phyloP scores from a whole-genome alignment of 2,329 filamentous ascomycete species.

The Cercospora nicotianae region DNA sequence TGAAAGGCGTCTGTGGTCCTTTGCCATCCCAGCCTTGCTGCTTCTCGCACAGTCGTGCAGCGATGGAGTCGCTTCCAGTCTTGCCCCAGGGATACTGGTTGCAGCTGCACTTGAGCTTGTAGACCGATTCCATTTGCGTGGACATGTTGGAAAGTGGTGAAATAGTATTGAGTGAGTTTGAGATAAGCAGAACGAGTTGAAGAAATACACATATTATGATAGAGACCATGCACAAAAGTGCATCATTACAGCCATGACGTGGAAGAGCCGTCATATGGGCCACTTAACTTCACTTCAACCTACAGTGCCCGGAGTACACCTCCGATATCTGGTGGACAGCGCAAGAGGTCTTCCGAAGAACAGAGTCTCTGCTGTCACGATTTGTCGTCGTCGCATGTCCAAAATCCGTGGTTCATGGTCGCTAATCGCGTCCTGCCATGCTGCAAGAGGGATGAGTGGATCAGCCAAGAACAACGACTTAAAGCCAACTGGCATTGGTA shows the following conservation, averaged over 20 bases:
- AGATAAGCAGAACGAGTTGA: not conserved
- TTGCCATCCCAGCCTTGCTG: constrained; percentile 55
- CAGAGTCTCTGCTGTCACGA: not conserved
- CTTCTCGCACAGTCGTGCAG: constrained; percentile 64
- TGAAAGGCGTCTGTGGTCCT: constrained; percentile 52
- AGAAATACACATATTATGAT: not conserved
- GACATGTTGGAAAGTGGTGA: constrained; percentile 42
- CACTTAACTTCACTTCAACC: constrained; percentile 2
- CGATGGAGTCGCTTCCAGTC: constrained; percentile 63
- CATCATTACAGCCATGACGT: not conserved
- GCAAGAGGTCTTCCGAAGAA: not conserved
- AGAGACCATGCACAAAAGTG: not conserved
- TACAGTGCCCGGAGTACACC: not conserved
- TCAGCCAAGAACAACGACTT: not conserved
- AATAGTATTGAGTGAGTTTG: not conserved
- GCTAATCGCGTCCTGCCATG: not conserved
- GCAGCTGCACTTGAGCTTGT: constrained; percentile 56
- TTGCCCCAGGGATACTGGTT: constrained; percentile 70
- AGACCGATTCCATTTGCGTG: constrained; percentile 46
- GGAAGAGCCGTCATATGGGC: constrained; percentile 1
- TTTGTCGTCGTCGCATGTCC: not conserved
- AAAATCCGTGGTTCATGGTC: not conserved
- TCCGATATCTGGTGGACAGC: not conserved
- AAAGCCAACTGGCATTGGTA: not conserved
- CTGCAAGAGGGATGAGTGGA: not conserved